Base-by-base conservation (phyloP, 441 rosid species). In the Croton setiger region DNA sequence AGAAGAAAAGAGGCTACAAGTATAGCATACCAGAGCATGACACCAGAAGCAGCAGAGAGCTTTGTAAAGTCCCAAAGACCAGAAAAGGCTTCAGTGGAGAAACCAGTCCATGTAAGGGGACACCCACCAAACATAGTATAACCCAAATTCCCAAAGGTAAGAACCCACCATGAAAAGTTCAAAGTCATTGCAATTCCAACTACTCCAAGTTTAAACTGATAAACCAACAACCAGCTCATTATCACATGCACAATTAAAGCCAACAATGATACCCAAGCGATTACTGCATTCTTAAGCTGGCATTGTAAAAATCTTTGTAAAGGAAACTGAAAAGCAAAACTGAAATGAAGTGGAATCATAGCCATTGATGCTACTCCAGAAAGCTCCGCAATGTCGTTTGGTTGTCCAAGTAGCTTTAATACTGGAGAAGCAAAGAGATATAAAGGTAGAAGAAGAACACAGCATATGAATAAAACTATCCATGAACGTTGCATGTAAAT, bases 401-500 rank as follows among this genome's bases (percentile, higher is more conserved):
- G 88, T 66, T 88, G 98, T 2, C 96, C 98, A 12, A 92, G 56
- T 0, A 90, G 74, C 71, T 86, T 88, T 43, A 92, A 68, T 7
- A 77, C 4, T 5, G 98, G 96, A 13, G 85, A 58, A 3, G 96
- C 79, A 41, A 81, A 86, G 10, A 90, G 76, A 66, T 85, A 90
- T n/a, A 87, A 55, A 3, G 98, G 96, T 69, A 86, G 76, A 3
- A 90, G 81, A n/a, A 90, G 67, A 49, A 87, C 27, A 66, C 98
- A 85, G 7, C 94, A 92, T 7, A 81, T 4, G 81, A 81, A 78
- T 27, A 90, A 74, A 14, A 92, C 90, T 53, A 92, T 83, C 93
- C 93, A 92, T 23, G 96, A 87, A 37, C 98, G 80, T 35, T 92
- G 98, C 95, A 92, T 77, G 79, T 92, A 90, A 0, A 92, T 77